Evolutionary conservation across 257 asterid genomes (phyloP), one percentile per base, ranked within the genome.

Genomic region (Gynochthodes officinalis): DNA sequence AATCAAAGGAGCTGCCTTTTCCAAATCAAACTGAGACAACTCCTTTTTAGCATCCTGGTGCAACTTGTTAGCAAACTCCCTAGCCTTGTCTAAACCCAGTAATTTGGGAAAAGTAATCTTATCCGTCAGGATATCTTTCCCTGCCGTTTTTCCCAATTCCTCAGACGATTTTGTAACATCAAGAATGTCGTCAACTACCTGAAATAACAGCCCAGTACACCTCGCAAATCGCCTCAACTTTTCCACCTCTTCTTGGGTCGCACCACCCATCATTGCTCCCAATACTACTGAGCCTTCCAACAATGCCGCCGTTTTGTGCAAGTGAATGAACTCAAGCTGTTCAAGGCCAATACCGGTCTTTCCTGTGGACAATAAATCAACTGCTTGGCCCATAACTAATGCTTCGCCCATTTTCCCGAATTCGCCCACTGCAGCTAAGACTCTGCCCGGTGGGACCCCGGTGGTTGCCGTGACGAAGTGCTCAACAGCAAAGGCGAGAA

Each of bases 201-300:
- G 97, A 70, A 90, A 89, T 5, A 90, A 75, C 30, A 88, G 54
- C 44, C 97, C 97, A 1, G 88, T 87, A 32, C 87, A 82, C 68
- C 87, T 74, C 0, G 90, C 90, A 12, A 82, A 90, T 2, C 57
- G 83, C 60, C 90, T 76, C 35, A 90, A 12, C 32, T 84, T 89
- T 63, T 83, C 87, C 1, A 90, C 81, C 27, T 87, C 88, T 0
- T 75, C 79, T 0, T 52, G 39, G 14, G 64, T 73, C 6, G 92
- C 97, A 2, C 93, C 96, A 0, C 97, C 97, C 55, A 90, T 44
- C 19, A 88, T 82, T 1, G 95, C 96, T 19, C 97, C 97, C 59
- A 83, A 32, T 4, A 86, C 97, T 42, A 87, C 95, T 0, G 93
- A 48, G 0, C 93, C 93, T 53, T 88, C 97, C 49, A 88, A 55